Evolutionary conservation across 768 basidiomycete genomes (phyloP).

Genomic region (Russula foetens): DNA sequence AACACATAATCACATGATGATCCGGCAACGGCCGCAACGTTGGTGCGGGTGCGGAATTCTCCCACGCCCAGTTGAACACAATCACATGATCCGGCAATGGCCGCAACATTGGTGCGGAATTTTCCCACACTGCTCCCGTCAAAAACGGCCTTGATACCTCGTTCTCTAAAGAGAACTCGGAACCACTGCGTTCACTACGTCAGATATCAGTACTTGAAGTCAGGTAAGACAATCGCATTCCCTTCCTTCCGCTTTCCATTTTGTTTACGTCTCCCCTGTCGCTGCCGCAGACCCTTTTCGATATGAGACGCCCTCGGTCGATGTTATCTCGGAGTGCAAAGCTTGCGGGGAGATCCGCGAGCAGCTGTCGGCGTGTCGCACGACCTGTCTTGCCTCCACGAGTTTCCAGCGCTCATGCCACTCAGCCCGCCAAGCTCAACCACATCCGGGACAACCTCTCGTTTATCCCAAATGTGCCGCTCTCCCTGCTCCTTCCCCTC

Average conservation of each 20-base stretch:
- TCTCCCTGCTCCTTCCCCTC: neutral
- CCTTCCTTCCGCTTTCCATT: neutral
- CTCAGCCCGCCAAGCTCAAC: neutral
- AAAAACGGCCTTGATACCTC: too few species aligned
- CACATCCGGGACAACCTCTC: conserved; percentile 2
- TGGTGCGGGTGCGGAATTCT: too few species aligned
- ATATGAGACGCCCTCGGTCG: neutral
- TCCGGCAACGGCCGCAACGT: too few species aligned
- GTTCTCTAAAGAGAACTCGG: too few species aligned
- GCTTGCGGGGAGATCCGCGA: neutral
- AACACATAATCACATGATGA: too few species aligned
- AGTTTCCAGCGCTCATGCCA: conserved; percentile 4
- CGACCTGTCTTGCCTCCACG: neutral
- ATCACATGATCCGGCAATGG: too few species aligned
- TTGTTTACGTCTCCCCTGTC: neutral
- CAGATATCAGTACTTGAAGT: conserved; percentile 11
- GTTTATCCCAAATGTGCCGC: neutral
- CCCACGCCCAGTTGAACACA: too few species aligned
- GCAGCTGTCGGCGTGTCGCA: neutral
- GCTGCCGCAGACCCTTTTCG: neutral
- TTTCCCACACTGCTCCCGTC: too few species aligned
- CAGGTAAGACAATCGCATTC: neutral
- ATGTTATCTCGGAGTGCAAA: neutral
- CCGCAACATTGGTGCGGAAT: too few species aligned
- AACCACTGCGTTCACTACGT: neutral